A percentile compares a stretch with the other conserved stretches of the same genome.
phyloP scores from a whole-genome alignment of 192 early-diverging fungal genomes.

The Paraglomus occultum region DNA sequence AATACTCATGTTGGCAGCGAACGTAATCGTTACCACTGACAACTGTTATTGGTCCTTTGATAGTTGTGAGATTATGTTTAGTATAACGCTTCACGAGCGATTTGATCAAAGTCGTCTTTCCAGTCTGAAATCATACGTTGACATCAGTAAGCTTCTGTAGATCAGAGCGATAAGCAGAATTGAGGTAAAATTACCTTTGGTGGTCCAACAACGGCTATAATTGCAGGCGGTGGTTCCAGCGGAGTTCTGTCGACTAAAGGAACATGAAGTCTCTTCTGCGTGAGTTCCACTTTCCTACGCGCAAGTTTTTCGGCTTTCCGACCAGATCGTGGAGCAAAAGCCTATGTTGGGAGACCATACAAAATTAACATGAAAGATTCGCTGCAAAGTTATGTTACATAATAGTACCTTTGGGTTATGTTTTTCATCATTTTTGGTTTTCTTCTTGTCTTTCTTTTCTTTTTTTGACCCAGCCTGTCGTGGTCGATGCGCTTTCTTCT shows the following conservation, averaged over 20 bases:
- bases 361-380: background rate
- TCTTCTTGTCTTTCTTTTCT: slow-evolving; percentile 78
- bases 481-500: slow-evolving; percentile 81
- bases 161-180: background rate
- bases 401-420: slow-evolving; percentile 82
- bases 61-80: slow-evolving; percentile 86
- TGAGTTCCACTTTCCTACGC: slow-evolving; percentile 79
- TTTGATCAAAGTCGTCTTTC: slow-evolving; percentile 96
- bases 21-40: slow-evolving; percentile 65
- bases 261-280: slow-evolving; percentile 92
- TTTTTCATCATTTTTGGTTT: slow-evolving; percentile 71
- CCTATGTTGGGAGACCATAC: slow-evolving; percentile 43
- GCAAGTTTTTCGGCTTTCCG: slow-evolving; percentile 74
- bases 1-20: background rate
- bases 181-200: slow-evolving; percentile 68
- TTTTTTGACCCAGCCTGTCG: slow-evolving; percentile 84
- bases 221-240: slow-evolving; percentile 83
- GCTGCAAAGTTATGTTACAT: background rate
- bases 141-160: background rate
- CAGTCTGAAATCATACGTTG: slow-evolving; percentile 53
- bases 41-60: slow-evolving; percentile 96
- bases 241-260: slow-evolving; percentile 94
- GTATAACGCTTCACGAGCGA: slow-evolving; percentile 95
- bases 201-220: slow-evolving; percentile 96
- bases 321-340: slow-evolving; percentile 70